These are phyloP conservation scores for Alnus rubra DNA, from an alignment of 306 rosid species.

Conservation along the genomic window DNA sequence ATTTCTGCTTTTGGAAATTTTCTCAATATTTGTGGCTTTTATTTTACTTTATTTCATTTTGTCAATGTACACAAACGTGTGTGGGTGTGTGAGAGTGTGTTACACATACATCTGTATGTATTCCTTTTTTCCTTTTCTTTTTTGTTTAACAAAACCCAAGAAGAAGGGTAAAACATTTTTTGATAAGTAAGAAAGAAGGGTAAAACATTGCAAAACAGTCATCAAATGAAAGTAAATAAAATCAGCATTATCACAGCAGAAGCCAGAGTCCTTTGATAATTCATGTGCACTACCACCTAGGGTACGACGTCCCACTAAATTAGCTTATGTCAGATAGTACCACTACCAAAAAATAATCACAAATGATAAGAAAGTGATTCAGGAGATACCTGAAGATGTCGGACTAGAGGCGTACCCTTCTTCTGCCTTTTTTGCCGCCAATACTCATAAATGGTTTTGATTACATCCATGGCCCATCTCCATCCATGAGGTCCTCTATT, in stretches of 20 bases:
- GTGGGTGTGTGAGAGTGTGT: background rate
- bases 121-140: background rate
- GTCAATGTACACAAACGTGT: background rate
- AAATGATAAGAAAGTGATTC: slow-evolving; percentile 12
- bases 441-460: slow-evolving; percentile 60
- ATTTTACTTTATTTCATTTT: background rate
- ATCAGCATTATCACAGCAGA: background rate
- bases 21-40: background rate
- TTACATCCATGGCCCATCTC: slow-evolving; percentile 46
- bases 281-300: background rate
- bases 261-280: background rate
- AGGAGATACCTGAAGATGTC: slow-evolving; percentile 83
- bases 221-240: background rate
- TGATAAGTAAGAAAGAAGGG: too few species aligned
- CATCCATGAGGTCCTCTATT: slow-evolving; percentile 65
- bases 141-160: background rate
- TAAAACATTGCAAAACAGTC: background rate
- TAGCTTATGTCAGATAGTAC: background rate
- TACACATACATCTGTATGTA: background rate
- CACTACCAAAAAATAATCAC: slow-evolving; percentile 2
- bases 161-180: too few species aligned
- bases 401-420: slow-evolving; percentile 83
- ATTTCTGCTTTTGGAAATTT: background rate
- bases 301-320: slow-evolving; percentile 1
- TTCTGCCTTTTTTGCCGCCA: slow-evolving; percentile 75